Evolutionary conservation across 2,329 filamentous ascomycete genomes (phyloP).

Genomic region (Alternaria infectoria): DNA sequence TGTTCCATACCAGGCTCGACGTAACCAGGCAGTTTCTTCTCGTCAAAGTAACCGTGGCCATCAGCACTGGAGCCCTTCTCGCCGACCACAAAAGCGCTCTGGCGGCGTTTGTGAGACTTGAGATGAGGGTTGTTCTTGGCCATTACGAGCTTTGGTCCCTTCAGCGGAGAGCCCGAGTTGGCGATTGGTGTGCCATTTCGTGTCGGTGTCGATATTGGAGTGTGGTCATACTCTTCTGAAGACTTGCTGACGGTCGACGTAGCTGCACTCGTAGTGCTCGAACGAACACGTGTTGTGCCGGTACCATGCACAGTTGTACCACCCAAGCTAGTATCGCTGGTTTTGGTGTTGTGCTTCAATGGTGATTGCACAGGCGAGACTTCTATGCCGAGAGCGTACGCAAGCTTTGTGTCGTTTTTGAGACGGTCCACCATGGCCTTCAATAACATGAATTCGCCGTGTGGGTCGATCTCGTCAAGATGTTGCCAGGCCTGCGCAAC

Average conservation of each 20-base stretch:
- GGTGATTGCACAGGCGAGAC: constrained; percentile 37
- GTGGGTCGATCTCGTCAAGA: constrained; percentile 86
- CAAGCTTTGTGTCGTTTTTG: constrained; percentile 71
- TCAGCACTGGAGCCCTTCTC: constrained; percentile 53
- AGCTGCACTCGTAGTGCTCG: constrained; percentile 32
- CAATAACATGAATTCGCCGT: constrained; percentile 86
- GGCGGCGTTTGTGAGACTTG: constrained; percentile 71
- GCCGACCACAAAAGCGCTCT: constrained; percentile 51
- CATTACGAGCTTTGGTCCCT: constrained; percentile 72
- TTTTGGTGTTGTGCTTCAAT: constrained; percentile 38
- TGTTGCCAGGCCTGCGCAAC: constrained; percentile 85
- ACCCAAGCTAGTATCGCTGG: constrained; percentile 40
- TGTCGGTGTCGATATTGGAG: constrained; percentile 28
- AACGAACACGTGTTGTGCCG: constrained; percentile 41
- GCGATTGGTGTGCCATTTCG: constrained; percentile 36
- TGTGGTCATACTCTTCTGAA: constrained; percentile 26
- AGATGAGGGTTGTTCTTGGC: constrained; percentile 85
- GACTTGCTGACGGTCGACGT: constrained; percentile 24
- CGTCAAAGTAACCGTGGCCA: constrained; percentile 40
- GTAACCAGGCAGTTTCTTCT: constrained; percentile 64
- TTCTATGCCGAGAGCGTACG: constrained; percentile 51
- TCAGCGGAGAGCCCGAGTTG: constrained; percentile 51
- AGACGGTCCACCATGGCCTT: constrained; percentile 77
- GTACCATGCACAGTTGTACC: constrained; percentile 45
- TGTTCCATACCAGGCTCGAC: constrained; percentile 83